Conservation (phyloP, 1,284 basidiomycete genomes). For the Volvariella surrecta region DNA sequence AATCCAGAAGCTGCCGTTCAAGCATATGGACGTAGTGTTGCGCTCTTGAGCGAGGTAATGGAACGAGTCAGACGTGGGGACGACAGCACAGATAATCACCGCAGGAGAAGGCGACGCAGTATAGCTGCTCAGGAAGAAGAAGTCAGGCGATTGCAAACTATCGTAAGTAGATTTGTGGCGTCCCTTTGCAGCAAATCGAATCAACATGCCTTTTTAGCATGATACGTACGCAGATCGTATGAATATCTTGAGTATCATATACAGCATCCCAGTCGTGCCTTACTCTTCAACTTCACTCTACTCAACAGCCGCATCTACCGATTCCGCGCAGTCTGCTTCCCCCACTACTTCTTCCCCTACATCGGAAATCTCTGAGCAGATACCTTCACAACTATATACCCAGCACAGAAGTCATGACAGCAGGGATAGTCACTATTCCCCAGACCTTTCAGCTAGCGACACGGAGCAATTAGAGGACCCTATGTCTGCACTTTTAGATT, state of each 20-base stretch:
- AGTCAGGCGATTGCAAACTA: constrained; percentile 69
- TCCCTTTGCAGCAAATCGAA: constrained; percentile 2
- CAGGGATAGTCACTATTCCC: constrained; percentile 21
- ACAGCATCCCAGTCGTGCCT: constrained; percentile 68
- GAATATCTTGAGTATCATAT: constrained; percentile 81
- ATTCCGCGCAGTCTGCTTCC: constrained; percentile 38
- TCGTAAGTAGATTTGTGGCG: constrained; percentile 42
- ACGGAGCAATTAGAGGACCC: constrained; percentile 27
- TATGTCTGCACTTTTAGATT: neutral
- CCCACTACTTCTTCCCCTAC: constrained; percentile 43
- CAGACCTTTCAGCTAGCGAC: constrained; percentile 13
- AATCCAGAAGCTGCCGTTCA: constrained; percentile 75
- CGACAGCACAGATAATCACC: constrained; percentile 54
- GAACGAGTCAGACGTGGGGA: constrained; percentile 76
- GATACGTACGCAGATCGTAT: constrained; percentile 84
- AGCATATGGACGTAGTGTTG: constrained; percentile 76
- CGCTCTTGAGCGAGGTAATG: constrained; percentile 79
- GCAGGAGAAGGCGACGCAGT: constrained; percentile 57
- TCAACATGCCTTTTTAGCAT: constrained; percentile 39
- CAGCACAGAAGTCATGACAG: constrained; percentile 21
- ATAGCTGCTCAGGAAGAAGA: constrained; percentile 81
- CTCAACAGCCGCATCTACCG: constrained; percentile 37
- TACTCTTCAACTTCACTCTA: constrained; percentile 51
- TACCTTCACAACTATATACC: constrained; percentile 28
- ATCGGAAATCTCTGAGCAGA: constrained; percentile 39